phyloP scores from a whole-genome alignment of 495 filamentous ascomycete species.

The Tuber brumale region DNA sequence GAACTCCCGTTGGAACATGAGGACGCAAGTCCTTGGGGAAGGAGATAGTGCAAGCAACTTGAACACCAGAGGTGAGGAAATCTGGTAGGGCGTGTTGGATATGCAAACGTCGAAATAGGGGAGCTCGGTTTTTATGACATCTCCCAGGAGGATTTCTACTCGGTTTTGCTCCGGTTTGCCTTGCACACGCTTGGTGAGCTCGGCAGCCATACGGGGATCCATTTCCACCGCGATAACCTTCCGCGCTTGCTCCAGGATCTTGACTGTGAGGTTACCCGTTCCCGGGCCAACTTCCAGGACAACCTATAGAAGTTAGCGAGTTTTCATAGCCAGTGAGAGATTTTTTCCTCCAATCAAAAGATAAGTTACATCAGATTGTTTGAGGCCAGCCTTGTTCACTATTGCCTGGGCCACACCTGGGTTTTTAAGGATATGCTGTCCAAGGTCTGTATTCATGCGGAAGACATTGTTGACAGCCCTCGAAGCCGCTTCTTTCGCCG shows the following conservation, averaged over 20 bases:
- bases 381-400: slow-evolving; percentile 77
- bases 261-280: slow-evolving; percentile 81
- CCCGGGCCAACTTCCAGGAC: slow-evolving; percentile 72
- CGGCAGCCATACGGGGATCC: slow-evolving; percentile 93
- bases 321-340: neutral
- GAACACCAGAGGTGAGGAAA: slow-evolving; percentile 84
- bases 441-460: slow-evolving; percentile 72
- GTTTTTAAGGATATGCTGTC: slow-evolving; percentile 95
- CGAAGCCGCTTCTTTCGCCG: slow-evolving; percentile 41
- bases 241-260: slow-evolving; percentile 79
- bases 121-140: slow-evolving; percentile 85
- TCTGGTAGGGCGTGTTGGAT: slow-evolving; percentile 90
- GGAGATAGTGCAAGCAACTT: slow-evolving; percentile 77
- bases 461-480: slow-evolving; percentile 73
- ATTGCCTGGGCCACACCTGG: slow-evolving; percentile 86
- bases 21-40: slow-evolving; percentile 66
- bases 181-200: slow-evolving; percentile 90
- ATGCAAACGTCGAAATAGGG: slow-evolving; percentile 89
- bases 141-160: slow-evolving; percentile 78
- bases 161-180: slow-evolving; percentile 71
- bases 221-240: slow-evolving; percentile 85
- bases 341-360: neutral
- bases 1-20: slow-evolving; percentile 86
- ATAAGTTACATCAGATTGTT: slow-evolving; percentile 67
- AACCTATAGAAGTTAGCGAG: slow-evolving; percentile 42